These are phyloP conservation scores for Leccinum fibrillosum DNA, from an alignment of 768 basidiomycete genomes.

Conservation along the genomic window DNA sequence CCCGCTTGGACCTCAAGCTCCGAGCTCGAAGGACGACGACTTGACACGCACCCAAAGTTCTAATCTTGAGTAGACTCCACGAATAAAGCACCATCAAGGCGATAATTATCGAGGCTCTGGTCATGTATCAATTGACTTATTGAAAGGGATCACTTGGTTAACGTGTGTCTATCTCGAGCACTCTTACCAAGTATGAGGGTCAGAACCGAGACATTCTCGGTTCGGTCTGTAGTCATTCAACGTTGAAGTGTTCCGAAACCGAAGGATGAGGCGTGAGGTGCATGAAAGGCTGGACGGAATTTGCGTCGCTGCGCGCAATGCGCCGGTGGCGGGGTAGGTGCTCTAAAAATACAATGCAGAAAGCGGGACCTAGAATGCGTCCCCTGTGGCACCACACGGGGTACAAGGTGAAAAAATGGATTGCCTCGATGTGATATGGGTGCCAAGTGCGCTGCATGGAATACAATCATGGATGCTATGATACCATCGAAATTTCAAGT, in stretches of 20 bases:
- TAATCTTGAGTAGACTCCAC: not conserved
- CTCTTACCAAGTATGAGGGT: conserved; percentile 43
- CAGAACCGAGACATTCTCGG: conserved; percentile 49
- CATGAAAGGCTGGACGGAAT: not conserved
- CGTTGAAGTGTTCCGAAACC: not conserved
- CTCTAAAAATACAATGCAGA: not conserved
- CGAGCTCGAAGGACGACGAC: not conserved
- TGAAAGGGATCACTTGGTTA: not conserved
- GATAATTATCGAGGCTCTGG: not conserved
- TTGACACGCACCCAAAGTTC: not conserved
- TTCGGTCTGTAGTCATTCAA: conserved; percentile 35
- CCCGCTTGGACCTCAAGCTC: not conserved
- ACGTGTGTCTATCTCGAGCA: conserved; percentile 42
- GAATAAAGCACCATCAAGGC: not conserved
- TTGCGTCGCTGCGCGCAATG: not conserved
- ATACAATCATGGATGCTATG: conserved; percentile 4
- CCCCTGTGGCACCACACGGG: not conserved
- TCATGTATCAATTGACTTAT: not conserved
- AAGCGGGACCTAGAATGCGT: not conserved
- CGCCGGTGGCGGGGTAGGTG: not conserved
- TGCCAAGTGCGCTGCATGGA: not conserved
- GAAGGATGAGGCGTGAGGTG: not conserved
- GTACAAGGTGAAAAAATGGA: not conserved
- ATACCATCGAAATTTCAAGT: not conserved
- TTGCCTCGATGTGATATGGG: not conserved